Evolutionary conservation across 2,329 filamentous ascomycete species (phyloP).

Genomic region (Plenodomus lindquistii): DNA sequence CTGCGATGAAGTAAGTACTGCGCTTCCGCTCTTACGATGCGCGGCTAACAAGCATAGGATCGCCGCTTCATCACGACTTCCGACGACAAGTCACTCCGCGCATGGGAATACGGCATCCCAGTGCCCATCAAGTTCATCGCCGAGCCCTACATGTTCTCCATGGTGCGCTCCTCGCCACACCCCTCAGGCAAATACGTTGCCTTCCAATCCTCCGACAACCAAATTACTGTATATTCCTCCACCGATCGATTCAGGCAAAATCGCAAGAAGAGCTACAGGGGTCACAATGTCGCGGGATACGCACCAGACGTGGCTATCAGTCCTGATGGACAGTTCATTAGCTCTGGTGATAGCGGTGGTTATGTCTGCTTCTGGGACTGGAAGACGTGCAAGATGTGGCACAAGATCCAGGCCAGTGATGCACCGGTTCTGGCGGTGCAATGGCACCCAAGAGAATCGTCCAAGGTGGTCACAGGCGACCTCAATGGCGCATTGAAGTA

Average conservation of each 20-base stretch:
- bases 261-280: slow-evolving; percentile 92
- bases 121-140: slow-evolving; percentile 98
- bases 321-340: slow-evolving; percentile 90
- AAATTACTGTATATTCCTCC: slow-evolving; percentile 92
- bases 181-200: slow-evolving; percentile 93
- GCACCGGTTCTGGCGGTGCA: slow-evolving; percentile 82
- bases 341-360: slow-evolving; percentile 82
- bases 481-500: slow-evolving; percentile 86
- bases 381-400: slow-evolving; percentile 99
- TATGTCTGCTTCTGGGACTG: slow-evolving; percentile 98
- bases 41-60: slow-evolving; percentile 50
- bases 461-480: slow-evolving; percentile 89
- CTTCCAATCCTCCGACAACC: slow-evolving; percentile 92
- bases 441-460: slow-evolving; percentile 98
- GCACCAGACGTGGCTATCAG: slow-evolving; percentile 87
- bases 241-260: slow-evolving; percentile 97
- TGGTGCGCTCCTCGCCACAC: slow-evolving; percentile 83
- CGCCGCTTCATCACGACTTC: slow-evolving; percentile 97
- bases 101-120: slow-evolving; percentile 98
- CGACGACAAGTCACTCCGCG: slow-evolving; percentile 92
- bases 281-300: slow-evolving; percentile 94
- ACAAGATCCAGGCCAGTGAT: slow-evolving; percentile 87
- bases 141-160: slow-evolving; percentile 96
- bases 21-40: background rate
- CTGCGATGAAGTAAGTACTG: slow-evolving; percentile 67